Conservation (phyloP, 1,284 basidiomycete species). For the Papiliotrema terrestris region DNA sequence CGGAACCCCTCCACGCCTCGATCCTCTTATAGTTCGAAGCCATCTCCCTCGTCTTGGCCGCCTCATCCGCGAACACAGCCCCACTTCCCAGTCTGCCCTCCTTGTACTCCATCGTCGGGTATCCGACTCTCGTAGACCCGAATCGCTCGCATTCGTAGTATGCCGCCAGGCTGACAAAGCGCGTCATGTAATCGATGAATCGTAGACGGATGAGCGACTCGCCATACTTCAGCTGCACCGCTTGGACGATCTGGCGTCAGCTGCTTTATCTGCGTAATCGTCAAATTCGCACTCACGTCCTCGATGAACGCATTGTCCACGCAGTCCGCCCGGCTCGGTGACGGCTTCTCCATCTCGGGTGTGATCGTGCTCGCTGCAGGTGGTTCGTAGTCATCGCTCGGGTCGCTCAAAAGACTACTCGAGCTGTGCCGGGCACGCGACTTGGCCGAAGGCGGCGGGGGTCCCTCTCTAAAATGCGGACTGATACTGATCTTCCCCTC, state of each 20-base stretch:
- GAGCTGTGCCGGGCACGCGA: too few species aligned
- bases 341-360: conserved; percentile 13
- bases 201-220: conserved; percentile 72
- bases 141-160: conserved; percentile 71
- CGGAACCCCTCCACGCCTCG: conserved; percentile 72
- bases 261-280: background rate
- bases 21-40: conserved; percentile 66
- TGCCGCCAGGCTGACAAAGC: conserved; percentile 71
- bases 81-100: conserved; percentile 62
- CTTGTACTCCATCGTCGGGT: conserved; percentile 46
- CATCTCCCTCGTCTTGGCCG: conserved; percentile 59
- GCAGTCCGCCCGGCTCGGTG: conserved; percentile 58
- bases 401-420: conserved; percentile 1
- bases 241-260: conserved; percentile 58
- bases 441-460: too few species aligned
- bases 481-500: conserved; percentile 78
- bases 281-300: conserved; percentile 60
- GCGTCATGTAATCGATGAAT: conserved; percentile 69
- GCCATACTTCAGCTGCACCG: conserved; percentile 70
- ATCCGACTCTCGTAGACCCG: conserved; percentile 65
- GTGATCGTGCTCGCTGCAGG: conserved; percentile 4
- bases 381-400: conserved; percentile 8
- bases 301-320: conserved; percentile 85
- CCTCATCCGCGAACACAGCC: conserved; percentile 64
- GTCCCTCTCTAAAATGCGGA: conserved; percentile 50